phyloP scores from a whole-genome alignment of 2,329 filamentous ascomycete species.

The Aspergillus sp. region DNA sequence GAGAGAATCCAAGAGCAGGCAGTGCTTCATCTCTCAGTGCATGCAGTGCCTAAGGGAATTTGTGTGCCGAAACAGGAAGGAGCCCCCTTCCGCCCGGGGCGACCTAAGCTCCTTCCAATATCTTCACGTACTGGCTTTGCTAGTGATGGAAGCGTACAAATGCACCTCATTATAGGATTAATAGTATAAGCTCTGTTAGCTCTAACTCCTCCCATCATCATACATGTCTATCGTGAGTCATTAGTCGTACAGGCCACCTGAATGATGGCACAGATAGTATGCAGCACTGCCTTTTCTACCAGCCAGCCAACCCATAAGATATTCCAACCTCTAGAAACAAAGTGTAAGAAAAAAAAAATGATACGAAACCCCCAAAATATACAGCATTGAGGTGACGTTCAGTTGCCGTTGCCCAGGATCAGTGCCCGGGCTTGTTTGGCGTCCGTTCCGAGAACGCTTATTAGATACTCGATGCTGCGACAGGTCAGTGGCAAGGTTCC shows the following conservation, averaged over 20 bases:
- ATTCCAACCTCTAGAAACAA: constrained; percentile 8
- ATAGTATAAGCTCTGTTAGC: constrained; percentile 1
- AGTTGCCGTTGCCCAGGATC: constrained; percentile 35
- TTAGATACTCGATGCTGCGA: constrained; percentile 65
- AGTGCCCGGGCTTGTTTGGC: constrained; percentile 57
- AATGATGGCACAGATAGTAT: constrained; percentile 1
- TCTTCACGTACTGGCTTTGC: neutral
- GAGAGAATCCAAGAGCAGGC: neutral
- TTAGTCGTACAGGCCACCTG: constrained; percentile 39
- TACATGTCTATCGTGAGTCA: constrained; percentile 46
- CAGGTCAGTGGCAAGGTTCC: constrained; percentile 14
- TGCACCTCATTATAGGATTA: constrained; percentile 14
- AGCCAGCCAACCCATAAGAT: constrained; percentile 11
- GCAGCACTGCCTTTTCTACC: constrained; percentile 4
- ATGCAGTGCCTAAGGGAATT: neutral
- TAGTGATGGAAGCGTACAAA: neutral
- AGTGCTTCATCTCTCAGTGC: neutral
- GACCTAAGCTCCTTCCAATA: neutral
- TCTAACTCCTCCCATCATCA: constrained; percentile 34
- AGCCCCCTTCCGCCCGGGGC: neutral
- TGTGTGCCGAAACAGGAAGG: neutral
- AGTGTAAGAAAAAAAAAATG: constrained; percentile 10
- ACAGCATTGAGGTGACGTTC: constrained; percentile 17
- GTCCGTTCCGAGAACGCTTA: constrained; percentile 63
- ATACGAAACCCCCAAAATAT: constrained; percentile 8